These are phyloP conservation scores for Purshia tridentata DNA, from an alignment of 306 rosid species.

Conservation along the genomic window DNA sequence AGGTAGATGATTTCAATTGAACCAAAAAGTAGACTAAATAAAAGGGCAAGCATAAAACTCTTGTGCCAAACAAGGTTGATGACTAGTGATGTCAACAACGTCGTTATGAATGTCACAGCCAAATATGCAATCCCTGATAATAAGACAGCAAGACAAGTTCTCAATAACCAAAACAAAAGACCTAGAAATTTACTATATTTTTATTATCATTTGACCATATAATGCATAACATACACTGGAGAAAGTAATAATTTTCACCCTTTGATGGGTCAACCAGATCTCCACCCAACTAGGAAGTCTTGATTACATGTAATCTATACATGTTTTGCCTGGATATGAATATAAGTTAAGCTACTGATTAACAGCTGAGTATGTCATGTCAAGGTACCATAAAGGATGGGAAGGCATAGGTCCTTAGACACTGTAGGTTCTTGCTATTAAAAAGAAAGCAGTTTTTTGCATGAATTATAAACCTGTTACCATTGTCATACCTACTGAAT, in stretches of 20 bases:
- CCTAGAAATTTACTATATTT: neutral
- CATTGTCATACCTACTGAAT: neutral
- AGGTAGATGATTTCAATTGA: constrained; percentile 65
- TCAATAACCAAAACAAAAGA: neutral
- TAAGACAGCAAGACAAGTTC: constrained; percentile 27
- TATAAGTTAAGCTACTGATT: neutral
- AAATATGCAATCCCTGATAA: constrained; percentile 69
- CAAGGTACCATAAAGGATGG: neutral
- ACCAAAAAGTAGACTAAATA: constrained; percentile 59
- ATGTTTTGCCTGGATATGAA: neutral
- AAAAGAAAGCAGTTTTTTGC: too few relatives aligned
- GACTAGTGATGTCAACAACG: constrained; percentile 63
- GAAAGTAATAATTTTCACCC: too few relatives aligned
- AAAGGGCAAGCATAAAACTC: constrained; percentile 46
- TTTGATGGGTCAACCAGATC: too few relatives aligned
- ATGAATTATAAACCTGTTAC: neutral
- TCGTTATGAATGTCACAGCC: constrained; percentile 55
- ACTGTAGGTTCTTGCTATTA: too few relatives aligned
- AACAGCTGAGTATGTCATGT: neutral
- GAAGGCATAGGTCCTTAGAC: neutral
- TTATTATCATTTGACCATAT: neutral
- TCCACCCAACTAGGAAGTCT: neutral
- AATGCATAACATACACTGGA: too few relatives aligned
- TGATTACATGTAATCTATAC: neutral
- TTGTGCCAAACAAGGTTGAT: constrained; percentile 81